phyloP scores from a whole-genome alignment of 2,329 filamentous ascomycete genomes.

The Knufia fluminis region DNA sequence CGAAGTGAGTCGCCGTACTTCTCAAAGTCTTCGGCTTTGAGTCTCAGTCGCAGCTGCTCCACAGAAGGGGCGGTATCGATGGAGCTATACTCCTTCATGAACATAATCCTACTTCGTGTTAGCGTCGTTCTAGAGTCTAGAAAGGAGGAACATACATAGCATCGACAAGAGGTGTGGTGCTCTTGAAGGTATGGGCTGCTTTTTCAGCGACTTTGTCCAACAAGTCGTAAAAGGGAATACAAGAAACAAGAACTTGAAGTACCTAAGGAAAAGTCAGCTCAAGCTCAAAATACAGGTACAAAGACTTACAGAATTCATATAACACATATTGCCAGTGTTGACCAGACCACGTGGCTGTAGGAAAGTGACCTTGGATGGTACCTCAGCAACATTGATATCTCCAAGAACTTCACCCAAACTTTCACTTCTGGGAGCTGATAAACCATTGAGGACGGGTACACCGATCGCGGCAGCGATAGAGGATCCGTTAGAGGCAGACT shows the following conservation, averaged over 20 bases:
- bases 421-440: constrained; percentile 42
- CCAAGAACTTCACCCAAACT: constrained; percentile 69
- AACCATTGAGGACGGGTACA: constrained; percentile 29
- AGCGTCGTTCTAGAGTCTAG: constrained; percentile 9
- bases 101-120: constrained; percentile 63
- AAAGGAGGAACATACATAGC: constrained; percentile 60
- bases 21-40: constrained; percentile 78
- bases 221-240: constrained; percentile 88
- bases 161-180: constrained; percentile 85
- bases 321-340: constrained; percentile 98
- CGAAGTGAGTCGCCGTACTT: constrained; percentile 85
- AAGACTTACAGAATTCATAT: constrained; percentile 89
- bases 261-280: constrained; percentile 51
- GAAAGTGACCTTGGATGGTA: constrained; percentile 58
- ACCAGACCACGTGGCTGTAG: constrained; percentile 87
- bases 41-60: constrained; percentile 61
- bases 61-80: constrained; percentile 68
- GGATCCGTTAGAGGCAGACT: constrained; percentile 23
- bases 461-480: constrained; percentile 17
- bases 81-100: constrained; percentile 82
- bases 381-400: constrained; percentile 57
- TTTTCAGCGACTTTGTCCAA: constrained; percentile 76
- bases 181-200: constrained; percentile 85
- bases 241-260: constrained; percentile 90
- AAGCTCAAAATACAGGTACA: not conserved